Base-by-base conservation (phyloP, 78 protist species). In the Thecamonas trahens region DNA sequence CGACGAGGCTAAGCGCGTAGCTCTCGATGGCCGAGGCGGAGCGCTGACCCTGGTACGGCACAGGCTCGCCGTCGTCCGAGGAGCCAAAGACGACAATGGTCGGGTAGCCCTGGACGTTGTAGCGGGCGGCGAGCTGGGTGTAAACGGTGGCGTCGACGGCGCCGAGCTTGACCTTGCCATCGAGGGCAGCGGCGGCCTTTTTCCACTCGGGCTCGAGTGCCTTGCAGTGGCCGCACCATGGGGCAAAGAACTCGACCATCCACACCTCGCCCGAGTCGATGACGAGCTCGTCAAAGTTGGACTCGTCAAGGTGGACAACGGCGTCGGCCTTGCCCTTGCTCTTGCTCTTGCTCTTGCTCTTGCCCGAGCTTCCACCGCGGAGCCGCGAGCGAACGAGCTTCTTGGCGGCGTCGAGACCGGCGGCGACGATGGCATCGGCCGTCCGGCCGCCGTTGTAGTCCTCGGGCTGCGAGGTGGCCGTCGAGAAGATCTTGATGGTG, bases 161-260 rank as follows among this genome's bases (percentile, higher is more conserved):
- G 13, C 70, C 82, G 28, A 82, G 78, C 22, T n/a, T 67, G 60
- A 35, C 32, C 37, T 61, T 28, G 49, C 64, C 79, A 1, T 37
- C 18, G 32, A 83, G 53, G 32, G 26, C 37, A 22, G 2, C 62
- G n/a, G 84, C 88, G 3, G 76, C 67, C 74, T 64, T 49, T 17
- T n/a, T 54, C 29, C n/a, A 83, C 17, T 42, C 68, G 17, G 77
- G 77, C 13, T 54, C 77, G 15, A 83, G 54, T n/a, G 0, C 7
- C 79, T 83, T 83, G 83, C 88, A 83, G 57, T 76, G 83, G 34
- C 80, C 88, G 47, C 88, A 83, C 88, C 70, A 64, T 0, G 70
- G 70, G 6, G 70, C 70, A 17, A 42, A 38, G 70, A 69, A 69
- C 47, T 69, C 74, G 22, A 69, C 64, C 63, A 69, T 29, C 74